Base-by-base conservation (phyloP, 345 rosid genomes). In the Fremontodendron californicum region DNA sequence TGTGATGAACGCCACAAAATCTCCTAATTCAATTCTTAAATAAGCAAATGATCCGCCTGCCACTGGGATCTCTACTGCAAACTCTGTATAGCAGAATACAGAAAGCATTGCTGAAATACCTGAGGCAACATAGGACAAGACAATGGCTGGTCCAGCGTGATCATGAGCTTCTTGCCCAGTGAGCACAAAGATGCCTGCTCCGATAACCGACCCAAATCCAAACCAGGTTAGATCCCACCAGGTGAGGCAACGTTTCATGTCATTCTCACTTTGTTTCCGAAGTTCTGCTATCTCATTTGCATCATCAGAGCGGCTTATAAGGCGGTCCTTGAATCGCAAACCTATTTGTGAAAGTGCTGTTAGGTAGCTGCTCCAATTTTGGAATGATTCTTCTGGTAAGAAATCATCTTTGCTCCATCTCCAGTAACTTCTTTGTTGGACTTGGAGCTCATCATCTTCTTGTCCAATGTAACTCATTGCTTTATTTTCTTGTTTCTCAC, bases 11-110 rank as follows among this genome's bases (percentile, higher is more conserved):
- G 88, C 94, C 9, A 62, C 84, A 46, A 80, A 89, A 71, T 89
- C 91, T 25, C 92, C 90, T 25, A 85, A 73, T 73, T 90, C 91
- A 40, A 89, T 58, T 70, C 87, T 86, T 29, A 86, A 78, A 86
- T 87, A 87, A n/a, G 92, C 89, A 71, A 89, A 87, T 52, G 92
- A 90, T 6, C 94, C 94, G 0, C 94, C 92, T n/a, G 91, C 91
- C 0, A 89, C 92, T 0, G 92, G 90, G 78, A 90, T 80, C 81
- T 90, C 92, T 29, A 90, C 76, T 5, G 92, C 90, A 35, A 90
- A 89, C 75, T 90, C 89, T 0, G 88, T 86, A 82, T 87, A 90
- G 83, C 90, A 90, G 82, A 90, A 90, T 63, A 88, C 90, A 0
- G 55, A 45, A 13, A 61, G 65, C 65, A 61, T 61, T 29, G 92